Evolutionary conservation across 495 filamentous ascomycete genomes (phyloP).

Genomic region (Neurospora sp.): DNA sequence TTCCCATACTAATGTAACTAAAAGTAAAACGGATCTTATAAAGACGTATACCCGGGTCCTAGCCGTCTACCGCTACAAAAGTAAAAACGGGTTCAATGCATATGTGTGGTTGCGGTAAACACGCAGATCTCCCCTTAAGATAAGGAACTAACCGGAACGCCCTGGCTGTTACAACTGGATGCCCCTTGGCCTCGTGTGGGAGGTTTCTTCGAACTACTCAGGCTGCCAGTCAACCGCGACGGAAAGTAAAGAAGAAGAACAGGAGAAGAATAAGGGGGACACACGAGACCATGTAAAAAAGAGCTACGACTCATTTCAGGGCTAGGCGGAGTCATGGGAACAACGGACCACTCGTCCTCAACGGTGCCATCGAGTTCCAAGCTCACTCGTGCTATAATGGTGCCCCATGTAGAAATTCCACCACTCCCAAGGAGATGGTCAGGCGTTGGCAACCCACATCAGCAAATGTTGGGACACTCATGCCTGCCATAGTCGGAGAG

Average conservation of each 20-base stretch:
- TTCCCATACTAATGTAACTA: neutral
- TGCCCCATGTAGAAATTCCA: conserved; percentile 12
- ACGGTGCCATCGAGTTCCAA: conserved; percentile 23
- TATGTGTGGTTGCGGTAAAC: neutral
- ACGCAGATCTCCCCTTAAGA: neutral
- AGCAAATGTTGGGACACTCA: neutral
- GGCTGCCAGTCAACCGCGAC: neutral
- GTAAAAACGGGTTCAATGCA: neutral
- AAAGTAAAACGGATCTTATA: neutral
- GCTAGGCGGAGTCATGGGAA: conserved; percentile 68
- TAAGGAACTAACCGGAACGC: neutral
- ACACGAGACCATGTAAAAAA: neutral
- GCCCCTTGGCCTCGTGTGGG: neutral
- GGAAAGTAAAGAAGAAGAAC: neutral
- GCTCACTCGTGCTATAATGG: neutral
- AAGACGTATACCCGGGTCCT: neutral
- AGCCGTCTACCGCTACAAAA: neutral
- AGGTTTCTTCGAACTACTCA: neutral
- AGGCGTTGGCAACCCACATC: conserved; percentile 2
- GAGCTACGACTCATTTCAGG: conserved; percentile 71
- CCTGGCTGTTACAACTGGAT: neutral
- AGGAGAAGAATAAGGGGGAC: neutral
- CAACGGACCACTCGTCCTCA: conserved; percentile 69
- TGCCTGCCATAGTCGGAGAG: neutral
- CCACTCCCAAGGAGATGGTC: conserved; percentile 6